Conservation (phyloP, 1,284 basidiomycete genomes). For the Vanrija sp. region DNA sequence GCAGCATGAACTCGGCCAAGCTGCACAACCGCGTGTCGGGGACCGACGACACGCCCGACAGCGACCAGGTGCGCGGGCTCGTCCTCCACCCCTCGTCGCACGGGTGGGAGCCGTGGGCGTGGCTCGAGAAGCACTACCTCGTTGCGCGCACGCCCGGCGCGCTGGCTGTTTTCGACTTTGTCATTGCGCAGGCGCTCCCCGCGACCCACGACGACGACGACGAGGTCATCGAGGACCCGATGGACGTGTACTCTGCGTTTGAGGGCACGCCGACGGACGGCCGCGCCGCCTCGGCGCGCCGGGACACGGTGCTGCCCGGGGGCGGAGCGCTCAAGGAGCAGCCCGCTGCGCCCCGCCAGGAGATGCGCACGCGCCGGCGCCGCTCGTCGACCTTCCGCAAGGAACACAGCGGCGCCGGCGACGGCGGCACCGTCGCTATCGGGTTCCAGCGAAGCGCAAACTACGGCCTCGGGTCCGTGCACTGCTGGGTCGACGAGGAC, state of each 20-base stretch:
- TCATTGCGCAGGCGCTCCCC: constrained; percentile 11
- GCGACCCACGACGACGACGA: too few relatives aligned
- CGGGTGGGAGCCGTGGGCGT: constrained; percentile 25
- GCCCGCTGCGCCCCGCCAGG: constrained; percentile 28
- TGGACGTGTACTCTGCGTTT: constrained; percentile 5
- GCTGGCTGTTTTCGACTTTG: constrained; percentile 31
- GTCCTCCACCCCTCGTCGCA: background rate
- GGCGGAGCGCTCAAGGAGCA: constrained; percentile 21
- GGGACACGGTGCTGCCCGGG: constrained; percentile 36
- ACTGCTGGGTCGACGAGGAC: constrained; percentile 37
- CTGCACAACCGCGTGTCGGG: constrained; percentile 23
- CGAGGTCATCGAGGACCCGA: constrained; percentile 1
- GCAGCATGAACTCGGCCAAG: constrained; percentile 33
- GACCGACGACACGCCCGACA: background rate
- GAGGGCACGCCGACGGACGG: background rate
- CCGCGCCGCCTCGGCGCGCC: background rate
- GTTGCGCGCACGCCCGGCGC: constrained; percentile 33
- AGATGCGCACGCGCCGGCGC: constrained; percentile 1
- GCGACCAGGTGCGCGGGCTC: constrained; percentile 1
- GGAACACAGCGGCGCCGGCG: background rate
- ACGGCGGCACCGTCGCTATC: constrained; percentile 32
- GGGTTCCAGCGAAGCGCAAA: constrained; percentile 34
- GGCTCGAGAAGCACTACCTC: constrained; percentile 42
- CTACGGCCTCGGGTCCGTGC: constrained; percentile 31
- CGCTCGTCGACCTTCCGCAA: background rate